These are phyloP conservation scores for Candida dubliniensis DNA, from an alignment of 1,139 yeast genomes.

Conservation along the genomic window DNA sequence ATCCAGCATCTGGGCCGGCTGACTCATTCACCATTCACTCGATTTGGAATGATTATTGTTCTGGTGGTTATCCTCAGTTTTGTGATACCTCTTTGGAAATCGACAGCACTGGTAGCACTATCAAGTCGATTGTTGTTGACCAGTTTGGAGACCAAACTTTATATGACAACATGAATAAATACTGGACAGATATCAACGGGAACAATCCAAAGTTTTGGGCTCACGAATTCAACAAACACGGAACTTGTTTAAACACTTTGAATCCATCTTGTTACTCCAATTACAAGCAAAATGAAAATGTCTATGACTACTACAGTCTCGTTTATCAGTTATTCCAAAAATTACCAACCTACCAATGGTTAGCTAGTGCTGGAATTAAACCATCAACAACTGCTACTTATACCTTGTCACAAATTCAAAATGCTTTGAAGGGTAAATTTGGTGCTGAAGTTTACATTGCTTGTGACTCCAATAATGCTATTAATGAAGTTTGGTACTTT, in stretches of 20 bases:
- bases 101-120: constrained; percentile 32
- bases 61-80: constrained; percentile 51
- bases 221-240: constrained; percentile 94
- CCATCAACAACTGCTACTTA: constrained; percentile 65
- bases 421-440: constrained; percentile 59
- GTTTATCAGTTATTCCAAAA: constrained; percentile 61
- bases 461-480: constrained; percentile 58
- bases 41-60: constrained; percentile 48
- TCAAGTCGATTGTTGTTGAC: constrained; percentile 50
- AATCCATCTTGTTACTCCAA: constrained; percentile 62
- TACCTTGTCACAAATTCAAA: constrained; percentile 59
- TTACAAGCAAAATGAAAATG: constrained; percentile 46
- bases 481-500: constrained; percentile 88
- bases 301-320: constrained; percentile 72
- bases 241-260: constrained; percentile 83
- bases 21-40: constrained; percentile 73
- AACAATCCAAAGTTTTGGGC: constrained; percentile 75
- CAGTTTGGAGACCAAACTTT: constrained; percentile 51
- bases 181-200: constrained; percentile 81
- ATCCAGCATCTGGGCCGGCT: constrained; percentile 80
- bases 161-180: constrained; percentile 52
- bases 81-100: constrained; percentile 66
- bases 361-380: constrained; percentile 62
- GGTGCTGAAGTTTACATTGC: constrained; percentile 65
- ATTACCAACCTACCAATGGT: constrained; percentile 70